Conservation (phyloP, 805 yeast genomes). For the Barnettozyma populi region DNA sequence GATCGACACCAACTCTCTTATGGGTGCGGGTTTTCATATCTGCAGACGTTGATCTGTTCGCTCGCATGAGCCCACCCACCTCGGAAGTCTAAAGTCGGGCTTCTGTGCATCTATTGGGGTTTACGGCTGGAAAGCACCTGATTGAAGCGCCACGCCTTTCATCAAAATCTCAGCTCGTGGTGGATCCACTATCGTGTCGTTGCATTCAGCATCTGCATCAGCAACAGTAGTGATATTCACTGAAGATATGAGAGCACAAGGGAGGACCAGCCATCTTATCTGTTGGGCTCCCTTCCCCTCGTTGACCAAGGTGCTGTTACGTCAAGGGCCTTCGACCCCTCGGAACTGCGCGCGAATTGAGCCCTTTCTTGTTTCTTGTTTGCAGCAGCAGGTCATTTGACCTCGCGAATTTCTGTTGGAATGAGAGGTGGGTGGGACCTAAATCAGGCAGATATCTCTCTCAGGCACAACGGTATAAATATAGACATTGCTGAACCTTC, state of each 20-base stretch:
- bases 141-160: background rate
- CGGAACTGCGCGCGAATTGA: background rate
- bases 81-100: background rate
- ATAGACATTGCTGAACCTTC: background rate
- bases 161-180: too few relatives aligned
- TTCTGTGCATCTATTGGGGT: background rate
- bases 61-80: background rate
- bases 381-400: background rate
- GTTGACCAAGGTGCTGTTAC: background rate
- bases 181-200: background rate
- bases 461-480: background rate
- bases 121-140: background rate
- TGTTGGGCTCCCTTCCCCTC: background rate
- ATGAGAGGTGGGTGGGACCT: background rate
- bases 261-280: too few relatives aligned
- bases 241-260: too few relatives aligned
- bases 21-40: too few relatives aligned
- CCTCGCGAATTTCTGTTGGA: background rate
- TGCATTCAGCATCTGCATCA: too few relatives aligned
- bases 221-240: too few relatives aligned
- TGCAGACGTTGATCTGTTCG: background rate
- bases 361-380: background rate
- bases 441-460: background rate
- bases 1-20: too few relatives aligned
- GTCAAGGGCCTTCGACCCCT: background rate